Conservation (phyloP, 2,329 filamentous ascomycete species). For the Aureobasidium sp. region DNA sequence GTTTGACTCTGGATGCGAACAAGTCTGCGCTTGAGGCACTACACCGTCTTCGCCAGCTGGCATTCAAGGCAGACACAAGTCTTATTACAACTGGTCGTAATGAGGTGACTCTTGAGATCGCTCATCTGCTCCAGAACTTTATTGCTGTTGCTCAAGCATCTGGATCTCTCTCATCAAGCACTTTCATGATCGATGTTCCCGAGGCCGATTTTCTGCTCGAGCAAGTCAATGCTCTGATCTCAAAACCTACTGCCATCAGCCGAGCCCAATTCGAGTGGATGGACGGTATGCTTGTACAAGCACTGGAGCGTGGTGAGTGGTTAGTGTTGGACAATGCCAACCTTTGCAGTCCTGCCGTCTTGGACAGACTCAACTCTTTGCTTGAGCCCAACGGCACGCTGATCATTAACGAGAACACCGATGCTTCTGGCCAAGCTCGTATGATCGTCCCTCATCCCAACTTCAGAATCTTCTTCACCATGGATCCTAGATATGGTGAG, state of each 20-base stretch:
- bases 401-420: constrained; percentile 89
- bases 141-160: background rate
- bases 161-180: background rate
- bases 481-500: constrained; percentile 87
- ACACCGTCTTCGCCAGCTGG: background rate
- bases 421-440: constrained; percentile 69
- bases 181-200: background rate
- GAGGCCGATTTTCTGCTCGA: constrained; percentile 32
- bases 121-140: constrained; percentile 12
- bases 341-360: constrained; percentile 85
- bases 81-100: constrained; percentile 2
- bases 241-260: constrained; percentile 50
- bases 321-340: constrained; percentile 95
- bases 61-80: constrained; percentile 1
- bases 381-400: constrained; percentile 83
- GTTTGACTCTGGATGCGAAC: background rate
- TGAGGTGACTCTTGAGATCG: background rate
- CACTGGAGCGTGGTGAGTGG: constrained; percentile 80
- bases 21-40: background rate
- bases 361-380: constrained; percentile 89
- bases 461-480: constrained; percentile 88
- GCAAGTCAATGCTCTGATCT: constrained; percentile 44
- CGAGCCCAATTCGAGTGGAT: constrained; percentile 91
- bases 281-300: constrained; percentile 83
- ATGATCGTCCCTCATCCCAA: constrained; percentile 73